Evolutionary conservation across 2,329 filamentous ascomycete genomes (phyloP), one percentile per base, ranked within the genome.

Genomic region (Penicillium brevicompactum): DNA sequence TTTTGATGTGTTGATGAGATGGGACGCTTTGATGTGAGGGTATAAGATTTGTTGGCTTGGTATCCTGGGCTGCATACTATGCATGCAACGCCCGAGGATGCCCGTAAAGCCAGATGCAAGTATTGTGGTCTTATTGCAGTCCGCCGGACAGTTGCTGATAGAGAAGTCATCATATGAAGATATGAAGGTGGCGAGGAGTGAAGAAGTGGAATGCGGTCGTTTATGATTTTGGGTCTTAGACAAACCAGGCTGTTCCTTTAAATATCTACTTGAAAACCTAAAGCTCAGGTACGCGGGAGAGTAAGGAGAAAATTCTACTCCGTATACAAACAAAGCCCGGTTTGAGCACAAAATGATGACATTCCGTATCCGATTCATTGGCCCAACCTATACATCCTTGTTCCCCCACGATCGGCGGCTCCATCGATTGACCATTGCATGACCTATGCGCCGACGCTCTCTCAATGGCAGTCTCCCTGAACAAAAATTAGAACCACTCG

Each of bases 111-210:
- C 7, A 69, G 46, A 31, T 64, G 62, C 16, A 70, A 48, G 31
- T 64, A 65, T 43, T 68, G 67, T 6, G 68, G 64, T 27, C 69
- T 59, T 43, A 53, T 55, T 50, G 64, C 64, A 24, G 59, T 64
- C 66, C 70, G 63, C 4, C 69, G 67, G 27, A 61, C 58, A 7
- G 62, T 64, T 8, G 62, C 54, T 43, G 68, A 61, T 43, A 70
- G 47, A 8, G 67, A 65, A 48, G 62, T 72, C 71, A 73, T 74
- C 32, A 24, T 50, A 49, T 57, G 49, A 38, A 30, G 31, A 32
- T 48, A 27, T 32, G 9, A 46, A 11, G 5, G 13, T 44, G 10
- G 24, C 8, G 24, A 27, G 24, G 24, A 27, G 5, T 8, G 24
- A 27, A 27, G 24, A 27, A 27, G 24, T 27, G 24, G 24, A 27